Percentiles rank a stretch among this genome's conserved stretches.
These are phyloP conservation scores for Eragrostis nindensis DNA, from an alignment of 176 grass and related monocot species.

Conservation along the genomic window DNA sequence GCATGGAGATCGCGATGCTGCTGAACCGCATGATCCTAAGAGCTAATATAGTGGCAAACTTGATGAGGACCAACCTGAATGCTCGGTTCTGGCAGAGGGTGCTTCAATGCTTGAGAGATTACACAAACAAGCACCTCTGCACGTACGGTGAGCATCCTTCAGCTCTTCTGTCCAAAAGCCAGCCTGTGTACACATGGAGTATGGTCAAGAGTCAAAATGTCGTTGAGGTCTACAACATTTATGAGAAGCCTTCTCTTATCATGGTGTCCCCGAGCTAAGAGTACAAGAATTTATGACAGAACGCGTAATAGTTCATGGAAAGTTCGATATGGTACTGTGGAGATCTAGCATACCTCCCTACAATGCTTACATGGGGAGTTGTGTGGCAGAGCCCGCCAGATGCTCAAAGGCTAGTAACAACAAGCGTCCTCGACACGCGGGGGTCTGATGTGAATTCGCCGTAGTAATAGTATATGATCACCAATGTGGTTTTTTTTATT, in stretches of 20 bases:
- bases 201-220: too few species aligned
- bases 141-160: constrained; percentile 10
- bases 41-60: neutral
- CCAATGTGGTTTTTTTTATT: too few species aligned
- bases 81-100: neutral
- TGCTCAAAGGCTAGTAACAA: neutral
- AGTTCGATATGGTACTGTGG: constrained; percentile 15
- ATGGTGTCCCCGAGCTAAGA: neutral
- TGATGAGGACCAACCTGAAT: constrained; percentile 23
- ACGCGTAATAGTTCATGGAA: neutral
- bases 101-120: neutral
- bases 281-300: neutral
- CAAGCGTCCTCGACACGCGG: constrained; percentile 16
- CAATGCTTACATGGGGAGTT: neutral
- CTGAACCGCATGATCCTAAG: neutral
- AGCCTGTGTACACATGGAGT: constrained; percentile 14
- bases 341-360: constrained; percentile 6
- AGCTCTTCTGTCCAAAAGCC: neutral
- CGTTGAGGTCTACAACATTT: neutral
- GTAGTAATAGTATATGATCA: neutral
- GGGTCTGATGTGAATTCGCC: constrained; percentile 1
- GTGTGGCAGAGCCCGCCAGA: neutral
- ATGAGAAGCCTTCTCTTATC: neutral
- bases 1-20: neutral
- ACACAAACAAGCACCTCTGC: constrained; percentile 3